phyloP scores from a whole-genome alignment of 2,329 filamentous ascomycete genomes.

The Monosporascus cannonballus region DNA sequence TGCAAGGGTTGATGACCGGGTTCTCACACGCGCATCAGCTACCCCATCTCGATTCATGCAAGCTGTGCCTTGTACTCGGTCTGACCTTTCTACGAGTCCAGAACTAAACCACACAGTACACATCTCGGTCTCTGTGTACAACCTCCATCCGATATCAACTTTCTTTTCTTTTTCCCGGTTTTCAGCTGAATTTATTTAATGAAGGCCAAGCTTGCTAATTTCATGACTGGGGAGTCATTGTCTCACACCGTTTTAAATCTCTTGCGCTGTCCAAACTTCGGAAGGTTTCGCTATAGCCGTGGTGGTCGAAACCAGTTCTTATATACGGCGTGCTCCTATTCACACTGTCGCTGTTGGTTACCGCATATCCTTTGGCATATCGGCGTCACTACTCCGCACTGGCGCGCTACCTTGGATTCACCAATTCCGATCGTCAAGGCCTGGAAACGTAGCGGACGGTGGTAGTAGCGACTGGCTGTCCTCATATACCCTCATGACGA shows the following conservation, averaged over 20 bases:
- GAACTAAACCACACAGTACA: conserved; percentile 1
- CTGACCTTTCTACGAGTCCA: background rate
- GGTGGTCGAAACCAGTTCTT: background rate
- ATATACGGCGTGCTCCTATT: background rate
- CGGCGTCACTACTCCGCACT: background rate
- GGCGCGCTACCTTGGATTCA: background rate
- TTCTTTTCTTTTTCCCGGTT: background rate
- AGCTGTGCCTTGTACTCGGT: background rate
- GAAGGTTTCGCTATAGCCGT: background rate
- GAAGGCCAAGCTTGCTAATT: background rate
- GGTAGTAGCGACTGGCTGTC: background rate
- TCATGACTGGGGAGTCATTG: conserved; percentile 1
- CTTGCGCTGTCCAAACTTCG: background rate
- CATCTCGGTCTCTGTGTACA: background rate
- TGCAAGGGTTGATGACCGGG: background rate
- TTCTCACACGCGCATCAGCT: background rate
- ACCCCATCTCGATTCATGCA: background rate
- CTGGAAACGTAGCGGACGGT: background rate
- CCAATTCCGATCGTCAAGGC: background rate
- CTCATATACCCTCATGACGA: background rate
- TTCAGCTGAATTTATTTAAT: conserved; percentile 3
- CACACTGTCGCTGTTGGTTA: background rate
- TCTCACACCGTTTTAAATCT: background rate
- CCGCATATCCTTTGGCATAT: background rate
- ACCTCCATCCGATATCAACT: background rate